Evolutionary conservation across 257 asterid genomes (phyloP).

Genomic region (Galeopsis tetrahit): DNA sequence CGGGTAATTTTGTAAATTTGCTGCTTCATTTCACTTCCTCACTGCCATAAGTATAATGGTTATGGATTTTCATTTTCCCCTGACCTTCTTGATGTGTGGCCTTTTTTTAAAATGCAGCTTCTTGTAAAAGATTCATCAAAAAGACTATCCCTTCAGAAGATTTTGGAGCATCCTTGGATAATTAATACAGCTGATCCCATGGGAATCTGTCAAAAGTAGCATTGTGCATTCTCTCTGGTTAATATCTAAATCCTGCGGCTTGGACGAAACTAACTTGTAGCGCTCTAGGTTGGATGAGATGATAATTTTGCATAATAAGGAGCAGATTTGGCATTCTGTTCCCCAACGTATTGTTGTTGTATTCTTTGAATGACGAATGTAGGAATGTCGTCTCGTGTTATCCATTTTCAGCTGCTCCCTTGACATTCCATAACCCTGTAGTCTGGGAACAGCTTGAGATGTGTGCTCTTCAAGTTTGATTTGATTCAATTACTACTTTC

Average conservation of each 20-base stretch:
- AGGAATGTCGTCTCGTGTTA: neutral
- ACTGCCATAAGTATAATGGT: neutral
- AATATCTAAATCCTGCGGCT: neutral
- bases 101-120: conserved; percentile 60
- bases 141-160: conserved; percentile 79
- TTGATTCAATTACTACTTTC: neutral
- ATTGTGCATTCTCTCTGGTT: neutral
- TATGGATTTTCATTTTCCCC: neutral
- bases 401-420: conserved; percentile 14
- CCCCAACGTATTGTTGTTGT: neutral
- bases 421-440: neutral
- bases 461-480: neutral
- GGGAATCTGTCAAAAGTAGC: conserved; percentile 50
- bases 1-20: conserved; percentile 46
- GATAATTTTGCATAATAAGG: neutral
- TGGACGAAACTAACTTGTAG: conserved; percentile 3
- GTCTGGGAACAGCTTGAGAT: conserved; percentile 1
- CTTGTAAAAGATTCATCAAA: conserved; percentile 88
- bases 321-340: neutral
- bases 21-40: conserved; percentile 9
- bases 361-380: neutral
- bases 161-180: conserved; percentile 89
- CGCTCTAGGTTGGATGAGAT: conserved; percentile 3
- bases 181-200: conserved; percentile 56
- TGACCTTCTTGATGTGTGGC: conserved; percentile 16